Base-by-base conservation (phyloP, 352 stramenopile species). In the Pythium phragmiticola region DNA sequence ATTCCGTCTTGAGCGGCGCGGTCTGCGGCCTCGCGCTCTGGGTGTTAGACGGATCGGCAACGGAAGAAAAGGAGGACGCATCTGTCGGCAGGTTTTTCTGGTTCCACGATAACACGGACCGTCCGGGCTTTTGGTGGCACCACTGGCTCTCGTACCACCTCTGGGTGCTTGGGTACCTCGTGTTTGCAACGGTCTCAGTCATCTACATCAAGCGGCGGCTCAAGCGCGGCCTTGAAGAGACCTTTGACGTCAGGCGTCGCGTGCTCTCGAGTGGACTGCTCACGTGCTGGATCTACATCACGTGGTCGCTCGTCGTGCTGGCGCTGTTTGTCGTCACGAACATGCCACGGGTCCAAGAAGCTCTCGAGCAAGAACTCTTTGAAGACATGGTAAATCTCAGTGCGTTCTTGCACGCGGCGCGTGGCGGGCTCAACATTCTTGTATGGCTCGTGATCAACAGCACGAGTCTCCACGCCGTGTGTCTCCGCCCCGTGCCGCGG, bases 401-500 rank as follows among this genome's bases (percentile, higher is more conserved):
- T 47, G 87, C 87, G 11, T 95, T 95, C 59, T 52, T 90, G 30
- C 87, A 95, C 61, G 73, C 84, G 9, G 88, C 87, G 9, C 75
- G 87, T 19, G 85, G 87, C 1, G 78, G 72, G n/a, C 73, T 94
- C 23, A 94, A 94, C 58, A 80, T 96, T 43, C 83, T 96, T 39
- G 87, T 96, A 23, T 96, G 87, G 87, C 73, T 90, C 46, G 79
- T 93, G 16, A 84, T 93, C 33, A 96, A 96, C 61, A 74, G 64
- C 9, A 65, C 75, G 2, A 82, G 83, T 50, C 65, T 95, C 30
- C 71, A 76, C 37, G 72, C 74, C 8, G n/a, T 87, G 60, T 55
- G 72, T 62, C 69, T 66, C 19, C 49, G 55, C 7, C 30, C 53
- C 7, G 14, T 21, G 0, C 21, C 47, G 0, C 45, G 57, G 17